Base-by-base conservation (phyloP, 441 rosid genomes). In the Populus tomentosa region DNA sequence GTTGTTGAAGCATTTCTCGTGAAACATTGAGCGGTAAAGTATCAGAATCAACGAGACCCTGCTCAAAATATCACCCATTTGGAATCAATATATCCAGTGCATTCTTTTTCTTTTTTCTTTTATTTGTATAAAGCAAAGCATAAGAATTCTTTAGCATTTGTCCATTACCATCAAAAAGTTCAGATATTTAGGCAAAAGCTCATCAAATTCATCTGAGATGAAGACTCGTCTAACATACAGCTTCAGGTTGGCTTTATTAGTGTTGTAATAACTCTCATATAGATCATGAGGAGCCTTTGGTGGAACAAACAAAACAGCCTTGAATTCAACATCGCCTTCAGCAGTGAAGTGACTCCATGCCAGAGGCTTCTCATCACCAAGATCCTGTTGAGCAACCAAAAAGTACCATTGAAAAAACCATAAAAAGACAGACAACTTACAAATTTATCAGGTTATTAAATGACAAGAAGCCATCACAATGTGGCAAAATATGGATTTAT, bases 11-110 rank as follows among this genome's bases (percentile, higher is more conserved):
- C 99, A 95, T 95, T 86, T 95, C 98, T 77, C 97, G 81, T 38
- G 97, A 95, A 63, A 95, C 97, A 77, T 93, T 93, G 36, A 93
- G 93, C 16, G 97, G 98, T 74, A 93, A 83, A 33, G 97, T 90
- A 82, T 93, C 98, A 3, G 98, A 95, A 87, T 95, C 99, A 84
- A 95, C 95, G 70, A 95, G 97, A 86, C 98, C 98, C 99, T 95
- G 90, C 80, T 78, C 74, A 83, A 80, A 64, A 65, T 28, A 67
- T 72, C 71, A 73, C 33, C 18, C 33, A 56, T 80, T 65, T 23
- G 28, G 32, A 70, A 20, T 71, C 32, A 56, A 40, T 76, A 21
- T 38, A 42, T 65, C 30, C 8, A 8, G 1, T 13, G 2, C 7
- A 13, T 33, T 42, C 10, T 2, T 21, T 32, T 2, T 42, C 10